Evolutionary conservation across 2,329 filamentous ascomycete species (phyloP).

Genomic region (Sarocladiaceae sp.): DNA sequence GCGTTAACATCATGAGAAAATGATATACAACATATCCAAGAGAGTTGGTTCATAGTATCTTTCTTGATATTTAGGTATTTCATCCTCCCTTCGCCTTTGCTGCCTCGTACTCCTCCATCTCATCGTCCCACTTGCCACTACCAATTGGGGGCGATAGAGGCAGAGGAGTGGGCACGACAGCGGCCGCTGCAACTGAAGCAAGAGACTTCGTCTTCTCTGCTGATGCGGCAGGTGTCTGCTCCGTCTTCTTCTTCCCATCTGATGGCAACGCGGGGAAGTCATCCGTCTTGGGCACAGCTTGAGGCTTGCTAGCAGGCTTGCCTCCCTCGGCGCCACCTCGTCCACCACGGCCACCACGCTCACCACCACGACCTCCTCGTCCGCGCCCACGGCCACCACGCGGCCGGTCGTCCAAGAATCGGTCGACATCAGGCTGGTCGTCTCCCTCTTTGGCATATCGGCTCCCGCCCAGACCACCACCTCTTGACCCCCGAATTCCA

Average conservation of each 20-base stretch:
- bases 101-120: constrained; percentile 50
- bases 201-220: neutral
- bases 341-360: constrained; percentile 31
- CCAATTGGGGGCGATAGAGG: constrained; percentile 30
- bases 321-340: constrained; percentile 21
- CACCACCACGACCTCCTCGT: constrained; percentile 25
- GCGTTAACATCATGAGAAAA: too few relatives aligned
- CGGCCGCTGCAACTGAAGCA: constrained; percentile 19
- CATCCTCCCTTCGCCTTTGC: constrained; percentile 18
- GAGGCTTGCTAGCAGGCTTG: constrained; percentile 15
- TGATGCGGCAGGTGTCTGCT: constrained; percentile 22
- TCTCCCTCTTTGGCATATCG: constrained; percentile 34
- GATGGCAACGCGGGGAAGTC: constrained; percentile 33
- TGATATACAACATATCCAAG: too few relatives aligned
- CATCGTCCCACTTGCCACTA: constrained; percentile 52
- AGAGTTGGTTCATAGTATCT: too few relatives aligned
- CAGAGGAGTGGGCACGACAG: constrained; percentile 20
- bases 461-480: constrained; percentile 34
- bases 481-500: constrained; percentile 33
- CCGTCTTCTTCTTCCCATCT: constrained; percentile 19
- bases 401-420: constrained; percentile 30
- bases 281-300: constrained; percentile 23
- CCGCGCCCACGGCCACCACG: constrained; percentile 29
- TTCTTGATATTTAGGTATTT: too few relatives aligned
- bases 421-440: constrained; percentile 28